phyloP scores from a whole-genome alignment of 2,329 filamentous ascomycete genomes.

The Cercospora zeae-maydis region DNA sequence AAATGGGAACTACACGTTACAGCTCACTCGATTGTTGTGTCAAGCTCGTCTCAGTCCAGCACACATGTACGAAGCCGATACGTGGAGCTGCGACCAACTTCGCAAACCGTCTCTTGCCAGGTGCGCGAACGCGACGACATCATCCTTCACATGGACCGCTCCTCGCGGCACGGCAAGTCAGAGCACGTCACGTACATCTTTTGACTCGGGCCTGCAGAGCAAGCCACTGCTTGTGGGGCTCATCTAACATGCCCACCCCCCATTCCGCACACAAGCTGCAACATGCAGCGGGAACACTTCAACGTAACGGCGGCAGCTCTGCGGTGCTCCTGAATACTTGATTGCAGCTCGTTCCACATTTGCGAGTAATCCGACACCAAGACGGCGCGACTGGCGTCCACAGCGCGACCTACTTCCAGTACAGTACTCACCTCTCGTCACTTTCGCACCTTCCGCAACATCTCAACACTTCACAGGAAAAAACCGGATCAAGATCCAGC shows the following conservation, averaged over 20 bases:
- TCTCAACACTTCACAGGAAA: no score
- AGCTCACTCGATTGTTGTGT: background rate
- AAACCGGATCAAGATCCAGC: background rate
- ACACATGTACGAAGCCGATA: background rate
- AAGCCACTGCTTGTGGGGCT: no score
- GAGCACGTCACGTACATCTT: background rate
- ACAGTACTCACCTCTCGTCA: background rate
- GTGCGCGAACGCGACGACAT: no score
- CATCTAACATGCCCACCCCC: no score
- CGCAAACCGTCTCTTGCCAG: no score
- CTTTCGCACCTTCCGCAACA: background rate
- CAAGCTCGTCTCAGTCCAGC: background rate
- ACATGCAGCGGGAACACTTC: no score
- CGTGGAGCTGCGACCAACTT: background rate
- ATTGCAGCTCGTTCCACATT: background rate
- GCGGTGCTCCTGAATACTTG: background rate
- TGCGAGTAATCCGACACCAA: background rate
- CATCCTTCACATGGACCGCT: no score
- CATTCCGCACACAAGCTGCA: no score
- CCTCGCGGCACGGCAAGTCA: no score
- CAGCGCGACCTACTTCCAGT: background rate
- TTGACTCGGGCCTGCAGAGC: background rate
- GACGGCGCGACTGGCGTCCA: background rate
- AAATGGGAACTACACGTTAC: background rate
- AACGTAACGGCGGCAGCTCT: no score